Base-by-base conservation (phyloP, 2,329 filamentous ascomycete species). In the Calonectria fujianensis region DNA sequence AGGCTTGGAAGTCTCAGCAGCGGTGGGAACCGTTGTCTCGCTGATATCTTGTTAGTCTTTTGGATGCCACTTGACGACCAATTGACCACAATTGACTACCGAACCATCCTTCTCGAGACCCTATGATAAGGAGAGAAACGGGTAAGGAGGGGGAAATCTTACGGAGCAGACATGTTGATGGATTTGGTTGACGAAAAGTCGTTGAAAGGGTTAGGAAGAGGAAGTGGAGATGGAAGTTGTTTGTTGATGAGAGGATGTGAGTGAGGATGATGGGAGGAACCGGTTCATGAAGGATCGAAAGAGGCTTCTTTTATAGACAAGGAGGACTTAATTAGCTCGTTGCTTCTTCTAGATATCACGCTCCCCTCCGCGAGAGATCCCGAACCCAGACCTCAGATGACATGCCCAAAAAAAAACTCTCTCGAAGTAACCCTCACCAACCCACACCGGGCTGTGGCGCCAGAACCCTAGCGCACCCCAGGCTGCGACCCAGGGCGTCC, bases 131-230 rank as follows among this genome's bases (percentile, higher is more conserved):
- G 57, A 50, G 57, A 50, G 45, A 37, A 27, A 45, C 32, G 69
- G 52, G 31, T 37, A 2, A 29, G 54, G 50, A 35, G 48, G 24
- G 27, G 66, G 51, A 31, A 52, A 61, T 66, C 80, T 81, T 81
- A 81, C 80, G 76, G 79, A 74, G 79, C 78, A 81, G 80, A 81
- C 80, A 81, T 80, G 63, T 78, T 75, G 76, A 65, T 78, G 66
- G 67, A 75, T 75, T 75, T 64, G 71, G 68, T 71, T 74, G 76
- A 76, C 67, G 7, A 75, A 24, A 73, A 68, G 70, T 75, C 73
- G 78, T 76, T 72, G 59, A 77, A 68, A 57, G 24, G 3, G 20
- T 74, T 76, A 32, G 66, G 67, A 71, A 31, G 64, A 32, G 54
- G 67, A 65, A 69, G 68, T 73, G 74, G 63, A 75, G 73, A 64